phyloP scores from a whole-genome alignment of 805 yeast species.

The Saturnispora silvae region DNA sequence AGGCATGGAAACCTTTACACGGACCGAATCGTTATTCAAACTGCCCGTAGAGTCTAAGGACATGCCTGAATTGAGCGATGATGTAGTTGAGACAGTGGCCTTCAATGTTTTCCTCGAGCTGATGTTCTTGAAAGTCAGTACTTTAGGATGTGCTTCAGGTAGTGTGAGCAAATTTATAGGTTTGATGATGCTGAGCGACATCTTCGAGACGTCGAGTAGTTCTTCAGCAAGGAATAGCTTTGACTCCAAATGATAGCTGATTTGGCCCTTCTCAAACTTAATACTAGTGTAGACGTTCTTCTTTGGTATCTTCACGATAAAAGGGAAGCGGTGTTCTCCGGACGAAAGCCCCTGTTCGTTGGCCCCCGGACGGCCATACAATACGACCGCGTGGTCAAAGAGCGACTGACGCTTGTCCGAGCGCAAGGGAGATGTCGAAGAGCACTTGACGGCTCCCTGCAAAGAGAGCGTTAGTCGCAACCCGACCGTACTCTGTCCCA shows the following conservation, averaged over 20 bases:
- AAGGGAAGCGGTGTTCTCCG: constrained; percentile 86
- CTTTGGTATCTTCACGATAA: constrained; percentile 69
- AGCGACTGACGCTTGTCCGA: constrained; percentile 38
- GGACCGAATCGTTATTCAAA: constrained; percentile 10
- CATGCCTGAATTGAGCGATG: constrained; percentile 32
- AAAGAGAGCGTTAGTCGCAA: constrained; percentile 44
- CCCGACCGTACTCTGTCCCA: constrained; percentile 46
- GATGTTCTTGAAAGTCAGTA: constrained; percentile 47
- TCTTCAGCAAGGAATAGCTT: constrained; percentile 10
- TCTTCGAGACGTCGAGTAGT: constrained; percentile 39
- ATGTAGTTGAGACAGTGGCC: constrained; percentile 21
- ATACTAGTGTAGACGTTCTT: constrained; percentile 63
- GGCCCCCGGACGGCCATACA: constrained; percentile 38
- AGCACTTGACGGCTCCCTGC: constrained; percentile 45
- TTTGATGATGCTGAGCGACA: constrained; percentile 46
- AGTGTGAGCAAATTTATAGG: constrained; percentile 66
- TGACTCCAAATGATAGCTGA: constrained; percentile 46
- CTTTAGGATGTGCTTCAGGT: constrained; percentile 57
- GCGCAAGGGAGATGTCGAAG: constrained; percentile 42
- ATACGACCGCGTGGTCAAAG: constrained; percentile 47
- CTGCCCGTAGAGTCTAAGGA: constrained; percentile 16
- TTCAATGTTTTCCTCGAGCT: constrained; percentile 22
- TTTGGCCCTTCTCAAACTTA: constrained; percentile 79
- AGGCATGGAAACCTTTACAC: constrained; percentile 37
- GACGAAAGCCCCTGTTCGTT: constrained; percentile 35